phyloP scores from a whole-genome alignment of 306 rosid species.

The Canavalia gladiata region DNA sequence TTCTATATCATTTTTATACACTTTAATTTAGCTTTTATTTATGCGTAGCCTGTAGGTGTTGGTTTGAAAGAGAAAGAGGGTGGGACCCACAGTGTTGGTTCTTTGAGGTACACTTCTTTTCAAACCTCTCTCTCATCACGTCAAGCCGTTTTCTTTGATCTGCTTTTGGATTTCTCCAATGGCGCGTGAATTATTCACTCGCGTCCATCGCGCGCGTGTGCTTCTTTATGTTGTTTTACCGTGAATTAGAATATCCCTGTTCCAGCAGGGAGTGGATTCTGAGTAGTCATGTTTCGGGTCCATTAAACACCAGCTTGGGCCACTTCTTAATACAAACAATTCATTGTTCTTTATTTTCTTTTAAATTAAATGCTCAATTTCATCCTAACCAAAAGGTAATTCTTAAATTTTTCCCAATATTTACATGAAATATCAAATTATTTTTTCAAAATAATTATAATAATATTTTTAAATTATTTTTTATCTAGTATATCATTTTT shows the following conservation, averaged over 20 bases:
- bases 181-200: background rate
- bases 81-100: conserved; percentile 68
- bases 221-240: background rate
- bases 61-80: background rate
- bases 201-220: background rate
- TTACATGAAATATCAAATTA: no score
- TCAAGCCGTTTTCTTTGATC: conserved; percentile 50
- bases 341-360: no score
- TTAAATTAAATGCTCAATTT: no score
- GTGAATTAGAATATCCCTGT: background rate
- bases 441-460: no score
- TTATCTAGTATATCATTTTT: no score
- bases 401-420: no score
- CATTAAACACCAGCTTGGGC: background rate
- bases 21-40: no score
- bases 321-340: background rate
- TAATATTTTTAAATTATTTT: no score
- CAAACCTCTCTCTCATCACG: conserved; percentile 43
- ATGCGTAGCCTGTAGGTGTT: background rate
- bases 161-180: conserved; percentile 4
- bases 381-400: no score
- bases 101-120: conserved; percentile 66
- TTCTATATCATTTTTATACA: no score
- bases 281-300: background rate
- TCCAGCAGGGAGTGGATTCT: background rate